phyloP scores from a whole-genome alignment of 257 asterid species.

The Petrea volubilis region DNA sequence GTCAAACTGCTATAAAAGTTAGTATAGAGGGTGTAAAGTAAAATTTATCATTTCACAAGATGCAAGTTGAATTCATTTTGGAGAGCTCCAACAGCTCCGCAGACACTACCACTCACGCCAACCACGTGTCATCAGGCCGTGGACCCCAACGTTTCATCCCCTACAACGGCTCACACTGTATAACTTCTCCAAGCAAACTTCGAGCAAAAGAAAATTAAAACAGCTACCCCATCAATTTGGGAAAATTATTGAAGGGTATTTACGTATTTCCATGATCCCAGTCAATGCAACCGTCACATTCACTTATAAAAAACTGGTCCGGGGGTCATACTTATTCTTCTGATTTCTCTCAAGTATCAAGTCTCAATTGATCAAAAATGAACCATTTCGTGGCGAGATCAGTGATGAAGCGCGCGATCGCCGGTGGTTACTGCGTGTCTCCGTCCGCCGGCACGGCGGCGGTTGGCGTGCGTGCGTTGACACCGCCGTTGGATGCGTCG shows the following conservation, averaged over 20 bases:
- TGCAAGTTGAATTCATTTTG: no score
- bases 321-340: background rate
- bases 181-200: constrained; percentile 19
- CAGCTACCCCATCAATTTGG: constrained; percentile 12
- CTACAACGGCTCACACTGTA: constrained; percentile 25
- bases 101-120: no score
- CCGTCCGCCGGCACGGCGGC: constrained; percentile 26
- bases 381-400: constrained; percentile 41
- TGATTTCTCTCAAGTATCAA: no score
- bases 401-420: constrained; percentile 46
- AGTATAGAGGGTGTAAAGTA: no score
- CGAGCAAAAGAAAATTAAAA: constrained; percentile 38
- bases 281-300: background rate
- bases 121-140: constrained; percentile 3
- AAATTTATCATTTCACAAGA: no score
- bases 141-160: constrained; percentile 18
- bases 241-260: constrained; percentile 2
- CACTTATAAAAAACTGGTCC: background rate
- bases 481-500: constrained; percentile 34
- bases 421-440: constrained; percentile 37
- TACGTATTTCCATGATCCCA: background rate
- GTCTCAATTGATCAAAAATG: constrained; percentile 38
- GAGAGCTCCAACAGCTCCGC: background rate
- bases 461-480: constrained; percentile 17
- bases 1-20: no score